phyloP scores from a whole-genome alignment of 441 rosid species.

The Daphne laureola region DNA sequence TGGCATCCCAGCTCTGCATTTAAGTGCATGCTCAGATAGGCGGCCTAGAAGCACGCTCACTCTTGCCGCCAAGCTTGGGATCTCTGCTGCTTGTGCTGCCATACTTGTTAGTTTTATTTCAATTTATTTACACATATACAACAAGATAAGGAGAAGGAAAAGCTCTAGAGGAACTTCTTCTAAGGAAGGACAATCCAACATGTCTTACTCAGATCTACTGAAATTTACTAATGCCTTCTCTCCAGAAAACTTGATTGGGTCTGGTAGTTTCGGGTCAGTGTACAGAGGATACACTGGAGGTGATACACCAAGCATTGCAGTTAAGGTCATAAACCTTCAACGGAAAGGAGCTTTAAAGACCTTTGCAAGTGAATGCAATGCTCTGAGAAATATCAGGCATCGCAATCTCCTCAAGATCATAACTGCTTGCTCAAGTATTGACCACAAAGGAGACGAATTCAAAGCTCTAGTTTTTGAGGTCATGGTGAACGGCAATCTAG shows the following conservation, averaged over 20 bases:
- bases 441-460: conserved; percentile 5
- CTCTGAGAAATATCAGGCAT: conserved; percentile 6
- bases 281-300: background rate
- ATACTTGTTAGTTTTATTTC: conserved; percentile 3
- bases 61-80: conserved; percentile 6
- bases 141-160: conserved; percentile 11
- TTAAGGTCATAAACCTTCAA: conserved; percentile 12
- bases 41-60: background rate
- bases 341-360: conserved; percentile 5
- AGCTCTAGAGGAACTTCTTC: background rate
- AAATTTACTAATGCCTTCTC: background rate
- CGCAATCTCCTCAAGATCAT: conserved; percentile 2
- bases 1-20: conserved; percentile 17
- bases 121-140: background rate
- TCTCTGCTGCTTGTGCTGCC: conserved; percentile 10
- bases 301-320: background rate
- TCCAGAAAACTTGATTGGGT: conserved; percentile 2
- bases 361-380: conserved; percentile 5
- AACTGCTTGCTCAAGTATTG: conserved; percentile 2
- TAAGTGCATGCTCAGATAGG: conserved; percentile 19
- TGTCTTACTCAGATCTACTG: conserved; percentile 2
- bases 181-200: conserved; percentile 3
- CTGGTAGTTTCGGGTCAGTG: conserved; percentile 3
- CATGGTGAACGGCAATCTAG: conserved; percentile 13
- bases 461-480: conserved; percentile 9